phyloP scores from a whole-genome alignment of 177 flowering plant species.

The Vitis hybrid region DNA sequence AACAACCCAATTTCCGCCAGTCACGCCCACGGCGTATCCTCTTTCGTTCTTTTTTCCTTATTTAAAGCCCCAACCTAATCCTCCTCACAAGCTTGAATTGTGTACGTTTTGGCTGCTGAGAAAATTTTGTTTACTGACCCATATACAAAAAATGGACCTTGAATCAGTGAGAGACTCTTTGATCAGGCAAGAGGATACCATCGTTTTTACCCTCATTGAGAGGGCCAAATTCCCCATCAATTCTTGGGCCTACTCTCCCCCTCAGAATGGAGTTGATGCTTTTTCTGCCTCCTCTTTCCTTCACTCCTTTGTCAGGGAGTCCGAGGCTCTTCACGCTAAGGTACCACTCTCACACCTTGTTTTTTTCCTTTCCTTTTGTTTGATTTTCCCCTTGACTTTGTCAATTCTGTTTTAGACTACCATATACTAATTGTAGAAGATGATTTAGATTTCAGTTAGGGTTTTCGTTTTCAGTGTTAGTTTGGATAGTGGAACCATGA shows the following conservation, averaged over 20 bases:
- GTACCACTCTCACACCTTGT: constrained; percentile 17
- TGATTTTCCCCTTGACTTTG: too few relatives aligned
- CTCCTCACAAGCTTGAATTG: neutral
- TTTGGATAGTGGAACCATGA: too few relatives aligned
- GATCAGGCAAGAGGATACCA: constrained; percentile 60
- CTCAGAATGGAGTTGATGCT: constrained; percentile 7
- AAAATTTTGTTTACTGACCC: constrained; percentile 3
- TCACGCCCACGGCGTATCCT: too few relatives aligned
- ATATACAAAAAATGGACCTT: constrained; percentile 19
- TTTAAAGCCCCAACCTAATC: too few relatives aligned
- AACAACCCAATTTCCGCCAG: too few relatives aligned
- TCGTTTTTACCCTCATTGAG: constrained; percentile 53
- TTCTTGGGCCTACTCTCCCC: constrained; percentile 29
- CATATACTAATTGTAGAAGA: neutral
- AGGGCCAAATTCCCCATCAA: constrained; percentile 53
- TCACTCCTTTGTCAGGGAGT: constrained; percentile 31
- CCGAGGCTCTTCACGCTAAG: constrained; percentile 53
- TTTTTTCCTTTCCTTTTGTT: neutral
- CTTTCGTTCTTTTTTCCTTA: too few relatives aligned
- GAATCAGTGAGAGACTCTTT: constrained; percentile 44
- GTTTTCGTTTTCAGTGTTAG: neutral
- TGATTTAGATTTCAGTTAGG: neutral
- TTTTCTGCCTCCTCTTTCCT: constrained; percentile 34
- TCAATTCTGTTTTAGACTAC: neutral
- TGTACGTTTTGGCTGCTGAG: constrained; percentile 2